Percentiles rank a stretch among this genome's conserved stretches.
Evolutionary conservation across 2,329 filamentous ascomycete species (phyloP).

Genomic region (Aureobasidium sp.): DNA sequence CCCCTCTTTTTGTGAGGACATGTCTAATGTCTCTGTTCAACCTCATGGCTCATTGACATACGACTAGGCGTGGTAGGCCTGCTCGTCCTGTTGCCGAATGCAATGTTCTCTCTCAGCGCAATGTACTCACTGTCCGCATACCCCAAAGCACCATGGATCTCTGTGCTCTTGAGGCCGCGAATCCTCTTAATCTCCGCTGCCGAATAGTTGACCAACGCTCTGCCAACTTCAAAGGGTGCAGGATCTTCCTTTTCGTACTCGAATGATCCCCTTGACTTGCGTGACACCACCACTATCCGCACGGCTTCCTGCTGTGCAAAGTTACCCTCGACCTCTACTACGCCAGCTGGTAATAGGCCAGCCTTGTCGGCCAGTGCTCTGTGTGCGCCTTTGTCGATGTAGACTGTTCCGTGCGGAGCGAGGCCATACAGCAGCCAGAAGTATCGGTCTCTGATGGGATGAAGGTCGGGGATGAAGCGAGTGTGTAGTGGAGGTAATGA

Average conservation of each 20-base stretch:
- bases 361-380: slow-evolving; percentile 74
- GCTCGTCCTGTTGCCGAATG: slow-evolving; percentile 50
- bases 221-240: slow-evolving; percentile 63
- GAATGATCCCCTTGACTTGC: slow-evolving; percentile 22
- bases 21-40: neutral
- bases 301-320: slow-evolving; percentile 94
- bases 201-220: slow-evolving; percentile 91
- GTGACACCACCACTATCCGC: slow-evolving; percentile 71
- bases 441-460: slow-evolving; percentile 84
- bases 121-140: slow-evolving; percentile 96
- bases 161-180: slow-evolving; percentile 72
- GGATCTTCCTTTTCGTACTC: slow-evolving; percentile 44
- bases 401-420: slow-evolving; percentile 81
- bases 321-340: slow-evolving; percentile 78
- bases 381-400: slow-evolving; percentile 87
- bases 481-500: slow-evolving; percentile 64
- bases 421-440: slow-evolving; percentile 97
- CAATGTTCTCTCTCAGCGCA: slow-evolving; percentile 79
- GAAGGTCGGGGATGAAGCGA: slow-evolving; percentile 76
- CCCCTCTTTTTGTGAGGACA: neutral
- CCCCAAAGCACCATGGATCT: slow-evolving; percentile 73
- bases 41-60: slow-evolving; percentile 11
- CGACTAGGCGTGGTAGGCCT: slow-evolving; percentile 16
- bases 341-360: slow-evolving; percentile 81
- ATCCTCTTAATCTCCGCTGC: slow-evolving; percentile 75